Evolutionary conservation across 768 basidiomycete species (phyloP).

Genomic region (Chalciporus piperatus): DNA sequence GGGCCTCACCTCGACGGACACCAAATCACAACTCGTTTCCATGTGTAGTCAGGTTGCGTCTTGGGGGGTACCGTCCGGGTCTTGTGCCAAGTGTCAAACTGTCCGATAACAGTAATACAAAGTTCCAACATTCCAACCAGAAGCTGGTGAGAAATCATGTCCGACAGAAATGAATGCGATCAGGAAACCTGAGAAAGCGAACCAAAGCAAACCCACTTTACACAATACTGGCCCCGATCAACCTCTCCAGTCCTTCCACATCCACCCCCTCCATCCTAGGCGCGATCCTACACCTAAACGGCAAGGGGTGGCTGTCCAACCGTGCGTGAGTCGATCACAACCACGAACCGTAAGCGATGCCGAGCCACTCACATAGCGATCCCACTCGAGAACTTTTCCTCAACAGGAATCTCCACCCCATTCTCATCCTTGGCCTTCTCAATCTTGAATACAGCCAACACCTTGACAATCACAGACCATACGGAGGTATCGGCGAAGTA

Average conservation of each 20-base stretch:
- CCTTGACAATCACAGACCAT: constrained; percentile 8
- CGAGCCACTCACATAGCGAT: constrained; percentile 1
- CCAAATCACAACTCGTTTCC: constrained; percentile 4
- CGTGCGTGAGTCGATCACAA: neutral
- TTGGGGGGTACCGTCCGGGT: neutral
- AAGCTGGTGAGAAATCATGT: neutral
- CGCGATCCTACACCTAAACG: constrained; percentile 1
- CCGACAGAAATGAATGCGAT: neutral
- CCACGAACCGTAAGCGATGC: neutral
- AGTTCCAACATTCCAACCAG: too few species aligned
- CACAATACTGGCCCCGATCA: neutral
- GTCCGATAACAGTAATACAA: too few species aligned
- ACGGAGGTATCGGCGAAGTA: constrained; percentile 11
- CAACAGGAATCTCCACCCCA: constrained; percentile 5
- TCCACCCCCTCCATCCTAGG: neutral
- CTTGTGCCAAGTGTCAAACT: too few species aligned
- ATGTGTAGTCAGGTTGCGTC: too few species aligned
- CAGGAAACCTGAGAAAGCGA: neutral
- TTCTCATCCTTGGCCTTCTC: constrained; percentile 3
- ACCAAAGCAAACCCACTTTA: neutral
- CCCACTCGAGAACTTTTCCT: constrained; percentile 4
- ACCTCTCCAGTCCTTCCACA: neutral
- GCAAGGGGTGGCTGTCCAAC: constrained; percentile 1
- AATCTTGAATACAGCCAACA: constrained; percentile 8
- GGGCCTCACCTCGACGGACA: constrained; percentile 2